phyloP scores from a whole-genome alignment of 1,139 yeast genomes.

The Protomyces lactucae-debilis region DNA sequence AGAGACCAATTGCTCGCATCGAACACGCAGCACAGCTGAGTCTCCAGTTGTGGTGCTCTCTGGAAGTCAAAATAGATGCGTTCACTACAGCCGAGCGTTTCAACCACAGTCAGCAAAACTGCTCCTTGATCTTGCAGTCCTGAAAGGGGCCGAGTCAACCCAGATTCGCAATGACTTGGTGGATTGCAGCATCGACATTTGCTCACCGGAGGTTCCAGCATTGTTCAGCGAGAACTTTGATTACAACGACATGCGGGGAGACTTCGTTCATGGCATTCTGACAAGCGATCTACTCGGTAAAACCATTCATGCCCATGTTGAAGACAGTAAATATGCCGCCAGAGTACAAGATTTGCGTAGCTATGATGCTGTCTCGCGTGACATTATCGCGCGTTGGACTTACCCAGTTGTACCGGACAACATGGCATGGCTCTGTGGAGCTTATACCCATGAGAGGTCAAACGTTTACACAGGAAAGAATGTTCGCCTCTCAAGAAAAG shows the following conservation, averaged over 20 bases:
- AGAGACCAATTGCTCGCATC: conserved; percentile 78
- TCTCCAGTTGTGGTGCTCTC: conserved; percentile 84
- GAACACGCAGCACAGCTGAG: conserved; percentile 60
- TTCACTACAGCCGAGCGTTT: conserved; percentile 62
- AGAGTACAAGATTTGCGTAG: conserved; percentile 93
- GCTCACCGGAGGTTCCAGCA: conserved; percentile 92
- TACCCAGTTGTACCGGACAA: conserved; percentile 89
- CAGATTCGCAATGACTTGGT: conserved; percentile 82
- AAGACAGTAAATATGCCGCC: conserved; percentile 76
- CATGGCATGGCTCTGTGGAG: conserved; percentile 63
- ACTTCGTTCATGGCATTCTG: conserved; percentile 84
- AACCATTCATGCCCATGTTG: conserved; percentile 79
- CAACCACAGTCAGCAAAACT: conserved; percentile 39
- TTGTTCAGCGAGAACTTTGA: conserved; percentile 94
- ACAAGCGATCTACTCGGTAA: conserved; percentile 87
- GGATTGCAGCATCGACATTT: conserved; percentile 93
- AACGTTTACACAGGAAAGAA: conserved; percentile 78
- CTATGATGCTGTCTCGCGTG: conserved; percentile 80
- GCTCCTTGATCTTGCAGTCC: conserved; percentile 74
- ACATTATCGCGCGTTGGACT: conserved; percentile 82
- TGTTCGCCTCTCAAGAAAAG: conserved; percentile 86
- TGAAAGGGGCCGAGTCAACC: conserved; percentile 68
- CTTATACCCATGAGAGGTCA: conserved; percentile 72
- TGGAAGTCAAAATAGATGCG: conserved; percentile 64
- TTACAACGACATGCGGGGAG: conserved; percentile 77